Base-by-base conservation (phyloP, 192 early-diverging fungal species). In the Coemansia sp. region DNA sequence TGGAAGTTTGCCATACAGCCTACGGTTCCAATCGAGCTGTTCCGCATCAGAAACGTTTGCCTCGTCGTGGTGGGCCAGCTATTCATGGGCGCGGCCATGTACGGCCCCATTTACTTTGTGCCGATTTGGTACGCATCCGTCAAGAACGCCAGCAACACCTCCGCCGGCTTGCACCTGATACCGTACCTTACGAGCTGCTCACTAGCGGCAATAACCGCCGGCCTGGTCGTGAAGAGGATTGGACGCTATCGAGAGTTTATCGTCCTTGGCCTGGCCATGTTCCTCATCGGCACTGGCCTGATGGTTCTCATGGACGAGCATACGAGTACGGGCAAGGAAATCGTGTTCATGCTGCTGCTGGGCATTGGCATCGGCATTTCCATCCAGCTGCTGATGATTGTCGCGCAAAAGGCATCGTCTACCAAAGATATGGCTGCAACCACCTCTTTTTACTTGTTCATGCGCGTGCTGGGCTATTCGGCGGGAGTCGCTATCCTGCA, bases 291-390 rank as follows among this genome's bases (percentile, higher is more conserved):
- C 20, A 72, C 76, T 43, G 85, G 81, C n/a, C 79, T 96, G 57
- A 70, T 91, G 9, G 71, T 86, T 4, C 83, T 85, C 10, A 72
- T 92, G 19, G 51, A 69, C 24, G 66, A 68, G 14, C 69, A 84
- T n/a, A 74, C 85, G 11, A 71, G 56, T 19, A 66, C 71, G 19
- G 89, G 83, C 27, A 70, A 84, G 65, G 79, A 86, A 29, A 86
- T 91, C 59, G 85, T 87, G 4, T 94, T 83, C 65, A 64, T 94
- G 57, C 62, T 94, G 11, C 66, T 94, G 49, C 31, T 85, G 36
- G 94, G 94, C 3, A 29, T 89, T 22, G 96, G 96, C 9, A 57
- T 90, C 24, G 95, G 96, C 36, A 59, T 77, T 24, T 85, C 87
- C 59, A 80, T 95, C 46, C 93, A 93, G 70, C 86, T 86, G 2